phyloP scores from a whole-genome alignment of 768 basidiomycete species.

The Panaeolus cyanescens region DNA sequence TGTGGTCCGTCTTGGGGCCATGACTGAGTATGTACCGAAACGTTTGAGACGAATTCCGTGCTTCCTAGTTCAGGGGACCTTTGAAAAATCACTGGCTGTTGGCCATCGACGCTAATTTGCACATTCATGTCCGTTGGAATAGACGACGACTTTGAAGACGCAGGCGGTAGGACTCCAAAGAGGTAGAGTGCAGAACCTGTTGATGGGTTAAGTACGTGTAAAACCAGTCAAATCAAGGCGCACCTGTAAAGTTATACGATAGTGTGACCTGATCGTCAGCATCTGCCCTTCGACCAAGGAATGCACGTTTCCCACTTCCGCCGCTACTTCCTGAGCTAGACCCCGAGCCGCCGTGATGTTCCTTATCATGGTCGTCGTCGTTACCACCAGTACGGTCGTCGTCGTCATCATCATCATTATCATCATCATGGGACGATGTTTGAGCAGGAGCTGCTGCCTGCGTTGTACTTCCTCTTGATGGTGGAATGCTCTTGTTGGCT shows the following conservation, averaged over 20 bases:
- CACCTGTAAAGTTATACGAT: constrained; percentile 50
- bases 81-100: constrained; percentile 26
- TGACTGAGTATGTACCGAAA: constrained; percentile 37
- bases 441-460: background rate
- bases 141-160: constrained; percentile 18
- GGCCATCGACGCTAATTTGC: constrained; percentile 44
- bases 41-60: constrained; percentile 30
- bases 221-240: background rate
- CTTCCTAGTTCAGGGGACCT: constrained; percentile 25
- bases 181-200: constrained; percentile 53
- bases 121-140: constrained; percentile 44
- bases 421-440: constrained; percentile 3
- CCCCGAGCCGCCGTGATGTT: background rate
- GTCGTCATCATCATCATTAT: constrained; percentile 7
- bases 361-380: background rate
- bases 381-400: constrained; percentile 10
- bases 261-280: constrained; percentile 29
- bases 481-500: background rate
- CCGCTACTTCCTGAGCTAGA: background rate
- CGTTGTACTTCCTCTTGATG: background rate
- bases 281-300: constrained; percentile 18
- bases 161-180: constrained; percentile 40
- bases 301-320: background rate
- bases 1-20: constrained; percentile 41
- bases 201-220: constrained; percentile 1